These are phyloP conservation scores for Corchorus olitorius DNA, from an alignment of 345 rosid genomes.

Conservation along the genomic window DNA sequence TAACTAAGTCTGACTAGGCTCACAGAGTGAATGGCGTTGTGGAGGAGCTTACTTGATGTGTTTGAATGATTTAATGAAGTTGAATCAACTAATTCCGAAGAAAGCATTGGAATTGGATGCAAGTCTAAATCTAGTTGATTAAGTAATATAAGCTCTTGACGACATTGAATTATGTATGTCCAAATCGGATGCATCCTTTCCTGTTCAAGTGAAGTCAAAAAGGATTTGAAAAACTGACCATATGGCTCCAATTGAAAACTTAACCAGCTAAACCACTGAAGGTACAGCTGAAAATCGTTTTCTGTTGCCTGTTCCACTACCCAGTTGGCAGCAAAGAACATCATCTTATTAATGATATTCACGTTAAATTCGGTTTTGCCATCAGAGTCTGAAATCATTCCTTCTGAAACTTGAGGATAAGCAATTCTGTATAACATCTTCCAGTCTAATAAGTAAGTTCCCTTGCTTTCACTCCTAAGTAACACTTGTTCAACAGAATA, in stretches of 20 bases:
- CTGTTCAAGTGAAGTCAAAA: slow-evolving; percentile 43
- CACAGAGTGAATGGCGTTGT: slow-evolving; percentile 57
- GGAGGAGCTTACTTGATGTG: slow-evolving; percentile 34
- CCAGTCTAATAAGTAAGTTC: slow-evolving; percentile 38
- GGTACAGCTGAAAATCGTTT: slow-evolving; percentile 66
- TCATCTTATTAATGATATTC: slow-evolving; percentile 47
- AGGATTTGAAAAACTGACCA: slow-evolving; percentile 45
- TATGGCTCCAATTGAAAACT: slow-evolving; percentile 49
- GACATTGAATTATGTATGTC: slow-evolving; percentile 47
- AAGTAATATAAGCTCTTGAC: slow-evolving; percentile 46
- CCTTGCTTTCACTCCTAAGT: slow-evolving; percentile 24
- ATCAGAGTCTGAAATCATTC: slow-evolving; percentile 15
- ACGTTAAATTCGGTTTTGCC: slow-evolving; percentile 27
- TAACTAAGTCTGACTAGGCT: slow-evolving; percentile 62
- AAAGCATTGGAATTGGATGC: slow-evolving; percentile 62
- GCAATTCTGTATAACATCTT: slow-evolving; percentile 35
- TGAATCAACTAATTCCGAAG: slow-evolving; percentile 57
- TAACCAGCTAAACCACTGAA: slow-evolving; percentile 71
- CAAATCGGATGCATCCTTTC: slow-evolving; percentile 80
- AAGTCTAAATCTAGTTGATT: slow-evolving; percentile 38
- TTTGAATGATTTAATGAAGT: slow-evolving; percentile 38
- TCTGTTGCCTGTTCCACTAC: slow-evolving; percentile 78
- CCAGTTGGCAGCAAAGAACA: slow-evolving; percentile 80
- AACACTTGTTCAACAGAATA: slow-evolving; percentile 27
- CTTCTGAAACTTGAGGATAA: slow-evolving; percentile 46